phyloP scores from a whole-genome alignment of 495 filamentous ascomycete genomes.

The Daldinia grandis region DNA sequence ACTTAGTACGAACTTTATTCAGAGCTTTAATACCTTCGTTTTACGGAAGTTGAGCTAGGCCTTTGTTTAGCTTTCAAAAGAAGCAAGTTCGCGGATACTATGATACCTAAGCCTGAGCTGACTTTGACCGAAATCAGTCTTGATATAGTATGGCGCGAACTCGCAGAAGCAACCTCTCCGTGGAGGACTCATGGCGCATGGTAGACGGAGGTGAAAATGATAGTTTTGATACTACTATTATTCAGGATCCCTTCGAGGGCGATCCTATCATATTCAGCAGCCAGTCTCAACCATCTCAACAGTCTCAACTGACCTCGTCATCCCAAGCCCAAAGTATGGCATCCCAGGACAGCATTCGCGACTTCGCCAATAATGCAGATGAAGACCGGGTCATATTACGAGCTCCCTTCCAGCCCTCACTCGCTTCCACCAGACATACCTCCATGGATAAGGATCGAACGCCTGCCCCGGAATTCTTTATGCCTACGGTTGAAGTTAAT shows the following conservation, averaged over 20 bases:
- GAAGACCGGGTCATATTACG: constrained; percentile 55
- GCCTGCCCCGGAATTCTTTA: constrained; percentile 52
- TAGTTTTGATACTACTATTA: constrained; percentile 57
- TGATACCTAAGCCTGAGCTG: constrained; percentile 19
- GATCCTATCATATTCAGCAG: constrained; percentile 50
- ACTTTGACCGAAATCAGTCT: constrained; percentile 7
- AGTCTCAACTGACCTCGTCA: constrained; percentile 20
- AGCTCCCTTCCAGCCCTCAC: constrained; percentile 56
- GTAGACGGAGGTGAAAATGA: constrained; percentile 60
- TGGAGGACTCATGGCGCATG: constrained; percentile 60
- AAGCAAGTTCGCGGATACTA: not conserved
- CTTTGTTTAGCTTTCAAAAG: not conserved
- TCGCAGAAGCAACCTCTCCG: constrained; percentile 35
- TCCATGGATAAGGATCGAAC: constrained; percentile 48
- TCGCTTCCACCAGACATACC: constrained; percentile 48
- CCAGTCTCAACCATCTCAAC: constrained; percentile 51
- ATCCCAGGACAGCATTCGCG: constrained; percentile 59
- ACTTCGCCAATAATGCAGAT: constrained; percentile 53
- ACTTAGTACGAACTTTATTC: not conserved
- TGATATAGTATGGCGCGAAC: constrained; percentile 29
- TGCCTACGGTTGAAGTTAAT: constrained; percentile 50
- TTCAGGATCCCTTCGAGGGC: constrained; percentile 49
- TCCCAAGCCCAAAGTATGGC: constrained; percentile 48
- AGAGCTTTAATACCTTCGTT: not conserved
- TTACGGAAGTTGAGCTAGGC: not conserved